Evolutionary conservation across 768 basidiomycete genomes (phyloP), one percentile per base, ranked within the genome.

Genomic region (Rhodotorula sphaerocarpa): DNA sequence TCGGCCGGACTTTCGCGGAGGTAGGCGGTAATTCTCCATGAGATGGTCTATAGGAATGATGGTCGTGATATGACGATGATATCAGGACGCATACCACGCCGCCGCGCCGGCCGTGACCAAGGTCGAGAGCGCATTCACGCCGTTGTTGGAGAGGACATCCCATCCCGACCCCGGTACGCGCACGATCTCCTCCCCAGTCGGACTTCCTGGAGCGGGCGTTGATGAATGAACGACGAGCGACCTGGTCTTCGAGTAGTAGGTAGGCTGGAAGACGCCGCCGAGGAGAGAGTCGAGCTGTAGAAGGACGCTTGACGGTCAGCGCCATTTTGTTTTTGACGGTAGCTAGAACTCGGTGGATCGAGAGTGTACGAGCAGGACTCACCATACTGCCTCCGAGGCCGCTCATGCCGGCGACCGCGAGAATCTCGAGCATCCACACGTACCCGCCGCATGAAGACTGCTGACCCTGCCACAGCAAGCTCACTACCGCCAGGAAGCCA

Each of bases 351-450:
- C n/a, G n/a, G n/a, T n/a, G n/a, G n/a, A n/a, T n/a, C n/a, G n/a
- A n/a, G n/a, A n/a, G n/a, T 7, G 41, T 7, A 18, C 15, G 10
- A 28, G 41, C 34, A 64, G 36, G 39, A 79, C 83, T 70, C 67
- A 88, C 86, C 75, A 89, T 73, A 50, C 88, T 90, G 21, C 90
- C 92, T n/a, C 86, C 72, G 18, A 85, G 78, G 14, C 91, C 92
- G 6, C 81, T 83, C 30, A 80, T 72, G 0, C 78, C 77, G 0
- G 89, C 90, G 79, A 84, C 86, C 0, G 73, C 72, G 15, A 85
- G 57, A 53, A 86, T 74, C 50, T 78, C 70, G 73, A 21, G 76
- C 58, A 53, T 81, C 69, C 45, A 83, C 57, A 51, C 70, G 69
- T 76, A 39, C 16, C 36, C 36, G 77, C 79, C 31, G 23, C 43